These are phyloP conservation scores for Lentinula raphanica DNA, from an alignment of 768 basidiomycete species.

Conservation along the genomic window DNA sequence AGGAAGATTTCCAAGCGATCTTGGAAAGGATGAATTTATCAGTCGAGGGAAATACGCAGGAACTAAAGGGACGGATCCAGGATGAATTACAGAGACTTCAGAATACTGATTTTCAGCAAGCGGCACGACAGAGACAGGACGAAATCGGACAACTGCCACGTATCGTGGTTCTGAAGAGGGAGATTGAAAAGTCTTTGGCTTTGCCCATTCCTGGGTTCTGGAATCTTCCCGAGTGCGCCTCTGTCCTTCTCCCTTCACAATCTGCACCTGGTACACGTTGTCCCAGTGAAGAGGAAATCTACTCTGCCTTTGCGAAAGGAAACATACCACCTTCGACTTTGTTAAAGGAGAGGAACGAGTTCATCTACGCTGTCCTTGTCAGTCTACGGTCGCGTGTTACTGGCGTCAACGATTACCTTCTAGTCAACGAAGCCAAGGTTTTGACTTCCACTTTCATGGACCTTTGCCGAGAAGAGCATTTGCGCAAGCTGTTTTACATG, in stretches of 20 bases:
- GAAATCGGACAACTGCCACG: constrained; percentile 41
- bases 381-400: constrained; percentile 26
- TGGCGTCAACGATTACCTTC: constrained; percentile 21
- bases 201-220: constrained; percentile 45
- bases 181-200: constrained; percentile 39
- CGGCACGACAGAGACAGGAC: constrained; percentile 19
- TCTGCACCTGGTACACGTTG: constrained; percentile 15
- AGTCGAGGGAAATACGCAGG: constrained; percentile 30
- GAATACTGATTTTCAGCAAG: constrained; percentile 18
- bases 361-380: constrained; percentile 29
- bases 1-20: constrained; percentile 33
- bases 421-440: constrained; percentile 38
- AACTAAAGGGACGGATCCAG: constrained; percentile 32
- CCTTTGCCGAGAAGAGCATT: constrained; percentile 31
- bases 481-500: constrained; percentile 51
- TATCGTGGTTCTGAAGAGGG: constrained; percentile 39
- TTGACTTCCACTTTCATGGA: constrained; percentile 42
- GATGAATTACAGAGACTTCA: constrained; percentile 31
- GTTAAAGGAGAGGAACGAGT: constrained; percentile 29
- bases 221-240: constrained; percentile 38
- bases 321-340: constrained; percentile 18
- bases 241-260: constrained; percentile 20
- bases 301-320: constrained; percentile 18
- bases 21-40: constrained; percentile 35
- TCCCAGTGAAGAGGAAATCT: constrained; percentile 37